Evolutionary conservation across 1,284 basidiomycete genomes (phyloP).

Genomic region (Lignosus rhinocerotis): DNA sequence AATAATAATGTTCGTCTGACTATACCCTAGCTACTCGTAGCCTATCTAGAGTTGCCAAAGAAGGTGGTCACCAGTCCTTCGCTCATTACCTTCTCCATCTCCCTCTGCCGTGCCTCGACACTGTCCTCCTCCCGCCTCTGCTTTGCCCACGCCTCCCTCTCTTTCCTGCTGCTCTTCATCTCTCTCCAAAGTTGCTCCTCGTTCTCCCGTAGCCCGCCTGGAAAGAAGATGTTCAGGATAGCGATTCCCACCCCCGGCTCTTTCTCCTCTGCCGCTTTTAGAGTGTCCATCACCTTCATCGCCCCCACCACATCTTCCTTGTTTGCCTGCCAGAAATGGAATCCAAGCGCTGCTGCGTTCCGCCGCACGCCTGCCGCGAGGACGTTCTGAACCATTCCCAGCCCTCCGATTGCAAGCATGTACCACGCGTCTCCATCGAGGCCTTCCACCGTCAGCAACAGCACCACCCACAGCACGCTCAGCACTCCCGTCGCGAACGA

Average conservation of each 20-base stretch:
- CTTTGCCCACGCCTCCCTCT: too few species aligned
- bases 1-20: too few species aligned
- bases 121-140: too few species aligned
- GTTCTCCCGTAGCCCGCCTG: slow-evolving; percentile 20
- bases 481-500: slow-evolving; percentile 15
- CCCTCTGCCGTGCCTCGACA: too few species aligned
- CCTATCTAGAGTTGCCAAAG: too few species aligned
- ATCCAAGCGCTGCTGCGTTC: slow-evolving; percentile 19
- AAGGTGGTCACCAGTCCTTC: too few species aligned
- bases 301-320: slow-evolving; percentile 5
- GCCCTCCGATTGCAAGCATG: slow-evolving; percentile 21
- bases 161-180: neutral
- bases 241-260: slow-evolving; percentile 19
- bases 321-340: slow-evolving; percentile 15
- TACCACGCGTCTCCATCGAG: slow-evolving; percentile 24
- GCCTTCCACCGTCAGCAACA: slow-evolving; percentile 24
- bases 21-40: too few species aligned
- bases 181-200: slow-evolving; percentile 18
- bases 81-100: too few species aligned
- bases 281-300: slow-evolving; percentile 23
- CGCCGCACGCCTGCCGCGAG: slow-evolving; percentile 23
- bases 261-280: slow-evolving; percentile 21
- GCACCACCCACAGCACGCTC: slow-evolving; percentile 24
- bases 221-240: slow-evolving; percentile 25
- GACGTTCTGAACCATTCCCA: slow-evolving; percentile 28